Evolutionary conservation across 495 filamentous ascomycete species (phyloP), one percentile per base, ranked within the genome.

Genomic region (Parachaetomium inaequale): DNA sequence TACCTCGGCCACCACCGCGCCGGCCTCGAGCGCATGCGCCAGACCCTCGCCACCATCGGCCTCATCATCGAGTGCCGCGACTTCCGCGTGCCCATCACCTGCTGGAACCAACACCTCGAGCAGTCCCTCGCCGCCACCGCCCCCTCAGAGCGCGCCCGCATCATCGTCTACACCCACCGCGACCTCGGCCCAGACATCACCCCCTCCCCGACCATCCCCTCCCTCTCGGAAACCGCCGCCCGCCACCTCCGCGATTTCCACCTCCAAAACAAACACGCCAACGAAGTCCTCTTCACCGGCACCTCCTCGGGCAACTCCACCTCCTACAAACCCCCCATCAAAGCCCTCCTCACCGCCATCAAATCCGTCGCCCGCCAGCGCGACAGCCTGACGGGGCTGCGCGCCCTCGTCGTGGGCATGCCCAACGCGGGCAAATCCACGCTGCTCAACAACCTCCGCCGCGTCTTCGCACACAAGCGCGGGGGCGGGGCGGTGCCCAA

Each of bases 51-150:
- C 47, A 82, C 85, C 51, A 89, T 96, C 59, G 89, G 92, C 64
- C 87, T 98, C 49, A 84, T 99, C 53, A 85, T 99, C 59, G 94
- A 99, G 75, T 96, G 93, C 75, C 89, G 94, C 55, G 94, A 99
- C 76, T 93, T 90, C 71, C 88, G 94, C 40, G 85, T 95, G 7
- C 94, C 94, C 3, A 73, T 97, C 4, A 91, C 90, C 0, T 93
- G 90, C 0, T 82, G 91, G 58, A 99, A 99, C 72, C 93, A 94
- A 1, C 77, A 96, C 55, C 94, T 99, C 66, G 95, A 97, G 67
- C 81, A 87, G 50, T 82, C 80, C 8, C 76, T 98, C 23, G 85
- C 84, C 25, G 76, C 78, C 42, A 60, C 79, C 40, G 34, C 60
- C 28, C 79, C 84, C 4, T 36, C 52, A 21, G 67, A 66, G 1